Conservation (phyloP, 768 basidiomycete species). For the Pholiota microspora region DNA sequence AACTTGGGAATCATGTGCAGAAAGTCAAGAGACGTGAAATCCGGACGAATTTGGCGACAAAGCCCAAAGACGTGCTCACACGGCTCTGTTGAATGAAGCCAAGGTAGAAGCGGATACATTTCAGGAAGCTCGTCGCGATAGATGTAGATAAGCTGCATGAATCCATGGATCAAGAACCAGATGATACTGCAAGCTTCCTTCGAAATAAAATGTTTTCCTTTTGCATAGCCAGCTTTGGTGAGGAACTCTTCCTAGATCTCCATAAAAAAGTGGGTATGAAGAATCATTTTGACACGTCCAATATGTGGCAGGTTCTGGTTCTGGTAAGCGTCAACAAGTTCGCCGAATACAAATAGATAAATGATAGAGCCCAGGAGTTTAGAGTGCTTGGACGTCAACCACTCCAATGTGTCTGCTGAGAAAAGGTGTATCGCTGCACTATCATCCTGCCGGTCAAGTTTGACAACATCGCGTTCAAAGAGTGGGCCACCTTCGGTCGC, state of each 20-base stretch:
- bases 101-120: conserved; percentile 26
- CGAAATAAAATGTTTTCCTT: conserved; percentile 28
- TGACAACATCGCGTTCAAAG: conserved; percentile 28
- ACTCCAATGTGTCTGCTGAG: conserved; percentile 24
- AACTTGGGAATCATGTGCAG: conserved; percentile 8
- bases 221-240: conserved; percentile 16
- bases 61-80: conserved; percentile 6
- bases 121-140: conserved; percentile 29
- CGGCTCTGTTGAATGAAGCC: conserved; percentile 17
- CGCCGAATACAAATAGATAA: conserved; percentile 38
- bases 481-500: conserved; percentile 19
- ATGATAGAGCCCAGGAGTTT: conserved; percentile 22
- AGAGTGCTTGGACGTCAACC: conserved; percentile 14
- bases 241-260: conserved; percentile 27
- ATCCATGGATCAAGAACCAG: conserved; percentile 27
- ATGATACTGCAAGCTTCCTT: conserved; percentile 29
- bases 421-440: conserved; percentile 37
- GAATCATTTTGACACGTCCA: conserved; percentile 28
- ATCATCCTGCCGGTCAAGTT: conserved; percentile 42
- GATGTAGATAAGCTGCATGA: conserved; percentile 28
- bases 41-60: not conserved
- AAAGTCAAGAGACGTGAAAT: conserved; percentile 10
- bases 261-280: conserved; percentile 28
- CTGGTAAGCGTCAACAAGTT: conserved; percentile 36
- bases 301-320: conserved; percentile 24